These are phyloP conservation scores for Eucalyptus decipiens DNA, from an alignment of 345 rosid species.

Conservation along the genomic window DNA sequence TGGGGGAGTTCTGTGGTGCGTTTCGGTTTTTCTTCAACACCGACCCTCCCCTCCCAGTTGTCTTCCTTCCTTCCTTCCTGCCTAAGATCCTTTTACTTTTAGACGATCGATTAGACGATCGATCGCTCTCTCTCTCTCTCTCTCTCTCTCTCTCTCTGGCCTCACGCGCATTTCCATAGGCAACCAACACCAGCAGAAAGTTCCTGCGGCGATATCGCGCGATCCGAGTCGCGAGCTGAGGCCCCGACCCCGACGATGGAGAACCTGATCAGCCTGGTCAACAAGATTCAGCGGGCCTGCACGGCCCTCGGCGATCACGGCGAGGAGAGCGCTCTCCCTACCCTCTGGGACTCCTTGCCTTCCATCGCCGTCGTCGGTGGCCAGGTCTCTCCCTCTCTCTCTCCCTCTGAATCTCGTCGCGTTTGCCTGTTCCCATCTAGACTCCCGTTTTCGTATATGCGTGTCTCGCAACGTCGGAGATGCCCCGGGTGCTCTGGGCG, in stretches of 20 bases:
- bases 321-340: conserved; percentile 88
- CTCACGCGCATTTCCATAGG: not conserved
- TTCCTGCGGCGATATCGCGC: not conserved
- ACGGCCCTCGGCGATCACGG: conserved; percentile 96
- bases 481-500: not conserved
- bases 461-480: not conserved
- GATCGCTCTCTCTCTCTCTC: not conserved
- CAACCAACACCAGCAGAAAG: not conserved
- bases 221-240: not conserved
- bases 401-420: not conserved
- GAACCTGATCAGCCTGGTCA: conserved; percentile 74
- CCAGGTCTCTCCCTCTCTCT: conserved; percentile 36
- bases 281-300: conserved; percentile 90
- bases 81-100: too few species aligned
- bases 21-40: not conserved
- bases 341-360: conserved; percentile 94
- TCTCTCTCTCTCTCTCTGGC: not conserved
- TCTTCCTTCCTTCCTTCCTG: not conserved
- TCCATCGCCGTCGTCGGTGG: conserved; percentile 96
- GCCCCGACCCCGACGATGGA: conserved; percentile 33
- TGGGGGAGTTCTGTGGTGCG: not conserved
- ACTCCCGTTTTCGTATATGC: not conserved
- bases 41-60: not conserved
- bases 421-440: not conserved
- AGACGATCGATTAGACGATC: not conserved